These are phyloP conservation scores for Aspergillus aculeatus DNA, from an alignment of 2,329 filamentous ascomycete species.

Conservation along the genomic window DNA sequence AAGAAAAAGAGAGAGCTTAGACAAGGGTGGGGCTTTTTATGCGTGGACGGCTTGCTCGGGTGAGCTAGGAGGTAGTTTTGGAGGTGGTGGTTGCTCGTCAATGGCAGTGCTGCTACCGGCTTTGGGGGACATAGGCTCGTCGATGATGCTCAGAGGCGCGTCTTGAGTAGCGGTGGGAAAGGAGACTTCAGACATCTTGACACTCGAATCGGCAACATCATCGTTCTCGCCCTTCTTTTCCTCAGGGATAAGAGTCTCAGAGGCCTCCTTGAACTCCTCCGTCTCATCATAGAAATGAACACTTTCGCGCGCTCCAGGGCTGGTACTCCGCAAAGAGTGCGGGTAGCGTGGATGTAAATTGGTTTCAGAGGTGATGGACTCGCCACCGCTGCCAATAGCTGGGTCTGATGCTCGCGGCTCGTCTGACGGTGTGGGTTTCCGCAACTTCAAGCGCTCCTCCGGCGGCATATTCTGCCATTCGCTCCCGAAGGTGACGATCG, in stretches of 20 bases:
- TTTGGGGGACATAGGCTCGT: slow-evolving; percentile 8
- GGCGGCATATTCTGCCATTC: slow-evolving; percentile 77
- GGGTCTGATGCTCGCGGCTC: slow-evolving; percentile 38
- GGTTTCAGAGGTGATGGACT: slow-evolving; percentile 28
- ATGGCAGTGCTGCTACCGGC: slow-evolving; percentile 6
- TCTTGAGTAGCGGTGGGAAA: slow-evolving; percentile 4
- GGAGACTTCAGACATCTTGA: slow-evolving; percentile 4
- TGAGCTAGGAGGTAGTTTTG: slow-evolving; percentile 21
- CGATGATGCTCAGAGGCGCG: slow-evolving; percentile 1
- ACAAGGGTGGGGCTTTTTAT: slow-evolving; percentile 17
- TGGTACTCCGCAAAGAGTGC: slow-evolving; percentile 63
- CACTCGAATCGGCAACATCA: slow-evolving; percentile 4
- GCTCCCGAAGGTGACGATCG: slow-evolving; percentile 92
- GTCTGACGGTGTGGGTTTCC: slow-evolving; percentile 49
- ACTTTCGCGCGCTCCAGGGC: slow-evolving; percentile 65
- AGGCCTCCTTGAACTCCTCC: slow-evolving; percentile 25
- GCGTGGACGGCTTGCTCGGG: slow-evolving; percentile 30
- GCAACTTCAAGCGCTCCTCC: slow-evolving; percentile 68
- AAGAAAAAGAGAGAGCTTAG: slow-evolving; percentile 7
- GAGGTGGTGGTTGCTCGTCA: slow-evolving; percentile 17
- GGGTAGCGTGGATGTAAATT: slow-evolving; percentile 47
- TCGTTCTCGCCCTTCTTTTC: slow-evolving; percentile 12
- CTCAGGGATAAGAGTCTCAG: slow-evolving; percentile 15
- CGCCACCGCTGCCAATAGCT: slow-evolving; percentile 26
- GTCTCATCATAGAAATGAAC: slow-evolving; percentile 26